Percentiles rank a stretch among this genome's conserved stretches.
phyloP scores from a whole-genome alignment of 306 rosid species.

The Castanospermum australe region DNA sequence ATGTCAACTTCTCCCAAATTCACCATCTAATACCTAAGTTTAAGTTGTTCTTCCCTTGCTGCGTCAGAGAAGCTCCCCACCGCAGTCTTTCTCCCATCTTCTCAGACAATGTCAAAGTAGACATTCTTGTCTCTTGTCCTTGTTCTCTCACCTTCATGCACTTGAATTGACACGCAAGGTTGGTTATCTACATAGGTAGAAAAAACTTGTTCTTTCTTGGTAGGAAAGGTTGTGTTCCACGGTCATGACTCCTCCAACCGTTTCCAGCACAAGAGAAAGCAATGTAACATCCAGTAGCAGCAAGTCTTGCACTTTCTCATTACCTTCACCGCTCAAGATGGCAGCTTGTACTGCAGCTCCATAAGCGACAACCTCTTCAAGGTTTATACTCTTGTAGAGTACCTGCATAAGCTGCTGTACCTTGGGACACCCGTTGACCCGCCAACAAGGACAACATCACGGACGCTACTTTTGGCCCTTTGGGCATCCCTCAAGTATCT shows the following conservation, averaged over 20 bases:
- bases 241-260: slow-evolving; percentile 64
- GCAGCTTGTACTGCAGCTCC: slow-evolving; percentile 69
- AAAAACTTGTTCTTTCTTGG: slow-evolving; percentile 64
- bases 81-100: no score
- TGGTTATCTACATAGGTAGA: slow-evolving; percentile 63
- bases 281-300: slow-evolving; percentile 61
- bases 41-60: no score
- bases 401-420: slow-evolving; percentile 63
- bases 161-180: slow-evolving; percentile 66
- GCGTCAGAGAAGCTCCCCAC: no score
- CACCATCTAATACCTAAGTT: no score
- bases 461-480: slow-evolving; percentile 58
- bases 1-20: no score
- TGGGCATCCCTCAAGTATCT: slow-evolving; percentile 62
- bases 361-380: slow-evolving; percentile 60
- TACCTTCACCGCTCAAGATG: slow-evolving; percentile 60
- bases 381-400: slow-evolving; percentile 67
- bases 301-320: slow-evolving; percentile 65
- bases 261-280: slow-evolving; percentile 56
- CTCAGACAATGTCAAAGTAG: slow-evolving; percentile 56
- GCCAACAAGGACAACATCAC: slow-evolving; percentile 61
- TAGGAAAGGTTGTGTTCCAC: slow-evolving; percentile 65
- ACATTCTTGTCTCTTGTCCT: slow-evolving; percentile 63
- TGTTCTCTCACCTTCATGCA: slow-evolving; percentile 60
- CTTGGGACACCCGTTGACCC: slow-evolving; percentile 64